Base-by-base conservation (phyloP, 176 grass and related monocot species). In the Tillandsia leiboldiana region DNA sequence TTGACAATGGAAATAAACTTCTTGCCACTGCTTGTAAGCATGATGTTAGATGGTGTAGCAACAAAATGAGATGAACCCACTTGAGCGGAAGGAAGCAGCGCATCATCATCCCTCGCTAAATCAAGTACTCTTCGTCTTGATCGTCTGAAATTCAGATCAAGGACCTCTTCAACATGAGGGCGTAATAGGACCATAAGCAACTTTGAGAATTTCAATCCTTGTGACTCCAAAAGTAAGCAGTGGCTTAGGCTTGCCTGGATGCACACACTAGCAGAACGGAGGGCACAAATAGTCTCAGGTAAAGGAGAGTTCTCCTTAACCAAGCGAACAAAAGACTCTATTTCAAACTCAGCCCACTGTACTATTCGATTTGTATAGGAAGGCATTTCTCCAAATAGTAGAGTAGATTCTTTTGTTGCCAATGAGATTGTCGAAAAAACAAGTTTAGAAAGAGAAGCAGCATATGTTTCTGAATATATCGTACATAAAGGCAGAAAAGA, bases 111-210 rank as follows among this genome's bases (percentile, higher is more conserved):
- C 67, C 72, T 97, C 72, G 79, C 82, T 66, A 82, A 81, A 78
- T 92, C 94, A 66, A 83, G 62, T 79, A 90, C 69, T 71, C 78
- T 85, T 76, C 86, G 87, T 72, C 81, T 87, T 33, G 88, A 74
- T 71, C 84, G 88, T 85, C 86, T 90, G 70, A 97, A 92, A 85
- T 97, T 97, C 69, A 92, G 71, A 63, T 97, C 89, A 82, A 97
- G 70, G 73, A 97, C 83, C 68, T 97, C 94, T 73, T 97, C 86
- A 14, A 97, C 71, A 79, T 92, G 83, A 76, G 93, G 93, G 17
- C 51, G 75, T 72, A 97, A 81, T 29, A 92, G 72, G 67, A 97
- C 71, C 65, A 97, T 78, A 73, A 92, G 80, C 77, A 97, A 89
- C 56, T 97, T 92, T 15, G 94, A 92, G 74, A 97, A 90, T 74